These are phyloP conservation scores for Aurinia saxatilis DNA, from an alignment of 345 rosid species.

Conservation along the genomic window DNA sequence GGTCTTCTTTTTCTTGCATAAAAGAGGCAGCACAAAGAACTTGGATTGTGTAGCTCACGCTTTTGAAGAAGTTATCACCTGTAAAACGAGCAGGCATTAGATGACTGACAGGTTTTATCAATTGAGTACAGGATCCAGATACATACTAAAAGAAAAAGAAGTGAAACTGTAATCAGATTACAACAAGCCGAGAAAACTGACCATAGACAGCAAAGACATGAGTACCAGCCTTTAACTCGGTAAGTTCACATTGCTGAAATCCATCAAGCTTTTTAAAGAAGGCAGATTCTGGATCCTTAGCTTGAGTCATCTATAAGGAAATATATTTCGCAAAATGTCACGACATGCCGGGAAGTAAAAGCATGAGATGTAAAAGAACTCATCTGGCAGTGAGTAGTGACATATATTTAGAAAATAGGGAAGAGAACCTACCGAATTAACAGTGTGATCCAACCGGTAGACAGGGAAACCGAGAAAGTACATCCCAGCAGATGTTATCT, in stretches of 20 bases:
- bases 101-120: conserved; percentile 6
- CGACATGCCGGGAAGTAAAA: not conserved
- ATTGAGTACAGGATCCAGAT: not conserved
- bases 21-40: conserved; percentile 79
- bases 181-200: conserved; percentile 32
- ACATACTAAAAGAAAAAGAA: not conserved
- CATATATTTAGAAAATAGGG: not conserved
- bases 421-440: conserved; percentile 53
- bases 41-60: conserved; percentile 82
- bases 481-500: conserved; percentile 90
- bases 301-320: conserved; percentile 54
- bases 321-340: not conserved
- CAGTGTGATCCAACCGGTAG: conserved; percentile 76
- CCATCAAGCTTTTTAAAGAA: conserved; percentile 92
- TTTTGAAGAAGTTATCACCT: conserved; percentile 97
- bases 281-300: conserved; percentile 88
- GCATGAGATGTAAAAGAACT: conserved; percentile 4
- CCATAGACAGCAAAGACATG: conserved; percentile 97
- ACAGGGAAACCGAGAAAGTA: conserved; percentile 96
- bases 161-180: not conserved
- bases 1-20: conserved; percentile 63
- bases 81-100: conserved; percentile 5
- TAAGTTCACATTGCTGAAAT: conserved; percentile 93
- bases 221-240: conserved; percentile 78
- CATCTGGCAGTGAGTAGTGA: not conserved